Evolutionary conservation across 108 stramenopile species (phyloP).

Genomic region (Pseudonitzschia pungens): DNA sequence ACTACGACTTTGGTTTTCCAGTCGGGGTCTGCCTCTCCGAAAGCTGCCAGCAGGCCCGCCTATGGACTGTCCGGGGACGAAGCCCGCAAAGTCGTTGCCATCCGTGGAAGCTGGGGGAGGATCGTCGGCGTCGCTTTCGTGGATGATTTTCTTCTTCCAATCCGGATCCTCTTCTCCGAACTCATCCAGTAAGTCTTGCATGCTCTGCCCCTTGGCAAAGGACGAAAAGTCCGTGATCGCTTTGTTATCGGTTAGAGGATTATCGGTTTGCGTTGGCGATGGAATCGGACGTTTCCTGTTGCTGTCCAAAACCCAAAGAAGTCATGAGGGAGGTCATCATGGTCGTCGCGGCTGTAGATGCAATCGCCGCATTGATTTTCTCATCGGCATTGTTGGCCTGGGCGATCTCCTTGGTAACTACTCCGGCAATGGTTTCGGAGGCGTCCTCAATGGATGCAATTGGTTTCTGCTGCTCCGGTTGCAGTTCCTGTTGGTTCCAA

Average conservation of each 20-base stretch:
- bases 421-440: constrained; percentile 10
- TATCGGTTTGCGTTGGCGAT: neutral
- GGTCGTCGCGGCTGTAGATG: constrained; percentile 33
- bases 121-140: constrained; percentile 14
- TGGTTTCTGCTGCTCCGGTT: neutral
- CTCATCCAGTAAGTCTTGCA: constrained; percentile 28
- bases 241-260: neutral
- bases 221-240: constrained; percentile 3
- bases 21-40: constrained; percentile 73
- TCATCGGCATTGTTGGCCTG: constrained; percentile 14
- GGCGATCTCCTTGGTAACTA: neutral
- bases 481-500: neutral
- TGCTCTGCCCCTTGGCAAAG: neutral
- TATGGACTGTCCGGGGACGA: constrained; percentile 20
- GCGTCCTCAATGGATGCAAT: neutral
- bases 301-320: neutral
- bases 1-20: constrained; percentile 45
- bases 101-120: neutral
- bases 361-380: constrained; percentile 28
- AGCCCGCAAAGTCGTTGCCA: neutral
- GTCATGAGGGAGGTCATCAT: constrained; percentile 25
- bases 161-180: constrained; percentile 76
- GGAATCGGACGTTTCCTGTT: neutral
- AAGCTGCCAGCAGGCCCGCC: constrained; percentile 60
- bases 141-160: constrained; percentile 45